Conservation (phyloP, 495 filamentous ascomycete species). For the Cenococcum geophilum region DNA sequence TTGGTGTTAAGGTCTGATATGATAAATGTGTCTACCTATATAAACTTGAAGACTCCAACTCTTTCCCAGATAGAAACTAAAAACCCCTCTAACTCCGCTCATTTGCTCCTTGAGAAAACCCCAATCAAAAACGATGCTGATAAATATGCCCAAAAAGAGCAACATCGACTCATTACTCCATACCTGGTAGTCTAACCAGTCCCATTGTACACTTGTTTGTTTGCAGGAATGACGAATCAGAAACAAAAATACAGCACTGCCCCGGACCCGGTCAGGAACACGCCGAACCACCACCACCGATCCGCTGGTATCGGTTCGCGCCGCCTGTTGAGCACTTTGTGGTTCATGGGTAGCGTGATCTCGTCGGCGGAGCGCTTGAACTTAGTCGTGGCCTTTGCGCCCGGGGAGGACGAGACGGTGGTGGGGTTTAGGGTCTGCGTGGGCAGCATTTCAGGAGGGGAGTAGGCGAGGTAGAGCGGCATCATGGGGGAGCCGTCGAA, state of each 20-base stretch:
- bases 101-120: no score
- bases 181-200: not conserved
- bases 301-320: constrained; percentile 51
- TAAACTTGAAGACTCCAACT: no score
- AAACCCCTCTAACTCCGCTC: no score
- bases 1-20: no score
- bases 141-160: no score
- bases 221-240: constrained; percentile 13
- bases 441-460: constrained; percentile 69
- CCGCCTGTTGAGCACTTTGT: constrained; percentile 41
- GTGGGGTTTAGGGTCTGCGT: constrained; percentile 62
- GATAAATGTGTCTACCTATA: no score
- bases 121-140: no score
- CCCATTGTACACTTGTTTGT: not conserved
- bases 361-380: constrained; percentile 37
- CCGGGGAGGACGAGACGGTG: constrained; percentile 34
- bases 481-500: constrained; percentile 64
- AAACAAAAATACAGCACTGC: constrained; percentile 47
- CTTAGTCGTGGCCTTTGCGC: constrained; percentile 37
- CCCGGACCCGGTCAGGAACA: constrained; percentile 60
- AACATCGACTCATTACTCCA: not conserved
- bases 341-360: constrained; percentile 40
- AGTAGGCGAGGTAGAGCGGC: constrained; percentile 66
- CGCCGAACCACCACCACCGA: constrained; percentile 64
- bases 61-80: no score